Percentiles rank a stretch among this genome's conserved stretches.
Evolutionary conservation across 495 filamentous ascomycete genomes (phyloP).

Genomic region (Penicillium desertorum): DNA sequence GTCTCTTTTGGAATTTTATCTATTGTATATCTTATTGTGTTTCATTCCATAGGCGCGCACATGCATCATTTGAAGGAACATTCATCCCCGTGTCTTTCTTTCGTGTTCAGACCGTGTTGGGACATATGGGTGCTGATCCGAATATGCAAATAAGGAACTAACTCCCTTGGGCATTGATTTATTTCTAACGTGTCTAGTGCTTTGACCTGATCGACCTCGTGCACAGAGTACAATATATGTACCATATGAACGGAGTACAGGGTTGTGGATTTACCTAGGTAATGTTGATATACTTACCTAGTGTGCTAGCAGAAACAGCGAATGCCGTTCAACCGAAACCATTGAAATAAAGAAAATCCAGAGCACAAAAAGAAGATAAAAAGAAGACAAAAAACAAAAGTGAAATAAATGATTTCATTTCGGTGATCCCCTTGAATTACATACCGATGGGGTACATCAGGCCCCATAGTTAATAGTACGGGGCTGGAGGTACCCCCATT

Average conservation of each 20-base stretch:
- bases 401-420: slow-evolving; percentile 23
- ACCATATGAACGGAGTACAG: not conserved
- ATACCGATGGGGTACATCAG: slow-evolving; percentile 28
- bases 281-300: not conserved
- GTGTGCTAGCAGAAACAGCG: not conserved
- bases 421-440: slow-evolving; percentile 29
- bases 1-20: slow-evolving; percentile 21
- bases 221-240: not conserved
- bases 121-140: slow-evolving; percentile 20
- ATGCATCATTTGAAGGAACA: slow-evolving; percentile 5
- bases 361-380: not conserved
- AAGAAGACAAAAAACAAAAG: no score
- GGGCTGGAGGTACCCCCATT: slow-evolving; percentile 24
- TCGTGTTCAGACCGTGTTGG: slow-evolving; percentile 4
- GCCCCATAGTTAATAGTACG: slow-evolving; percentile 24
- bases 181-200: not conserved
- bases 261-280: not conserved
- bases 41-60: slow-evolving; percentile 6
- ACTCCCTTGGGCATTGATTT: not conserved
- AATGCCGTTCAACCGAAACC: not conserved
- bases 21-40: slow-evolving; percentile 10
- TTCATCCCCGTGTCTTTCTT: not conserved
- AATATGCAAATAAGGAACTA: slow-evolving; percentile 7
- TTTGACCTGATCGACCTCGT: not conserved
- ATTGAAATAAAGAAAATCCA: not conserved